Evolutionary conservation across 345 rosid species (phyloP), one percentile per base, ranked within the genome.

Genomic region (Chamaenerion angustifolium): DNA sequence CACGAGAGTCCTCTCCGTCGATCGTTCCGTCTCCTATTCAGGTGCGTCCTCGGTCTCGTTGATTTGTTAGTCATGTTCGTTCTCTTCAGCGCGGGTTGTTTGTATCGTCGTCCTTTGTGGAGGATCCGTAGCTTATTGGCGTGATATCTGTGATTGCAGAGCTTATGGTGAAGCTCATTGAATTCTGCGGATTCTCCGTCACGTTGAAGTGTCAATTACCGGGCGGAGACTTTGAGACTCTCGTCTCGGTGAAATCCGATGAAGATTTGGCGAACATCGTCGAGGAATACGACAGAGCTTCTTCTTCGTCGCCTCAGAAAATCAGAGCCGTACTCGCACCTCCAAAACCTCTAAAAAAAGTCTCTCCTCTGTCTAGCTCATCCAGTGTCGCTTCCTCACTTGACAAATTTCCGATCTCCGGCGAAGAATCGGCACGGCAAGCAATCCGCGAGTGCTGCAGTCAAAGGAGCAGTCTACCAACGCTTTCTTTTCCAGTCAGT

Each of bases 1-100:
- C 52, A 90, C 88, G 60, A 60, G 98, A 55, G 80, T 90, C 37
- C 78, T 90, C 10, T 55, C 94, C 58, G 85, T 83, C 21, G 67
- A 73, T 52, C 85, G 83, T 25, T 75, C 84, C 15, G 56, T 80
- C 13, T 71, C 83, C 16, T 85, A 55, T 49, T 9, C 81, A 64
- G 97, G 95, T 88, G 59, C 12, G 41, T 31, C 18, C 16, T 35
- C 5, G 40, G 16, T 42, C n/a, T 16, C 42, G 15, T 16, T 18
- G 37, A 31, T 31, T 31, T 5, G 6, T 8, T 31, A 31, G 37
- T 4, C 37, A 8, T 31, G 1, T 5, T 31, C 10, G 6, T 31
- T 31, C 1, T 5, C 37, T 4, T 31, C 37, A 31, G 7, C 27
- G 27, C 5, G 27, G 27, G 5, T 7, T 8, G 10, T 48, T 63